These are phyloP conservation scores for Cardiospermum halicacabum DNA, from an alignment of 345 rosid species.

Conservation along the genomic window DNA sequence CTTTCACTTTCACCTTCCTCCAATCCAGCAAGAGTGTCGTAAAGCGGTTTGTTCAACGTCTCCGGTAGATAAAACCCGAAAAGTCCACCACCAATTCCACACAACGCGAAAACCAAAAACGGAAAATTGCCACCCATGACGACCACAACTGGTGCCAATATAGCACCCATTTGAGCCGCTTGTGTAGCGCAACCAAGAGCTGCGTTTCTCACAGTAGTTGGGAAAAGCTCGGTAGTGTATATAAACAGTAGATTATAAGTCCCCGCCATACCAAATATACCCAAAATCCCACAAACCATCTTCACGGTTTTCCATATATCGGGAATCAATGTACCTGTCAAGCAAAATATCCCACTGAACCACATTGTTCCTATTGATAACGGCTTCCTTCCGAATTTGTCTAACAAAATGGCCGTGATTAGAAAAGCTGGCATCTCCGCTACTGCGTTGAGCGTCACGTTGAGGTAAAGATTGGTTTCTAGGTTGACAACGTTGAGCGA, in stretches of 20 bases:
- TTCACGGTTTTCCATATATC: constrained; percentile 66
- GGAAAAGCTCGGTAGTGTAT: constrained; percentile 81
- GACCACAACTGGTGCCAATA: constrained; percentile 82
- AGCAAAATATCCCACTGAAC: constrained; percentile 79
- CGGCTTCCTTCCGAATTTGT: constrained; percentile 75
- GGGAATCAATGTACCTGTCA: constrained; percentile 35
- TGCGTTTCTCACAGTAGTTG: constrained; percentile 86
- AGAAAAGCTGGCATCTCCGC: constrained; percentile 85
- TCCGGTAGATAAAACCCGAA: constrained; percentile 85
- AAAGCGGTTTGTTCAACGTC: constrained; percentile 72
- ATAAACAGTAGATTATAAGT: constrained; percentile 81
- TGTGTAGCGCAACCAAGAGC: constrained; percentile 86
- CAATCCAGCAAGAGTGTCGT: constrained; percentile 82
- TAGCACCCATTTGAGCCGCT: constrained; percentile 85
- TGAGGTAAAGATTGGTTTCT: constrained; percentile 74
- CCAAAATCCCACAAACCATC: constrained; percentile 68
- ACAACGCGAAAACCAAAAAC: constrained; percentile 59
- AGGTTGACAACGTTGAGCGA: constrained; percentile 88
- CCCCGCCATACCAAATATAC: constrained; percentile 87
- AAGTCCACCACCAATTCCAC: constrained; percentile 62
- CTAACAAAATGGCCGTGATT: constrained; percentile 68
- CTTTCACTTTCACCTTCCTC: constrained; percentile 43
- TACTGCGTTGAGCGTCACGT: constrained; percentile 63
- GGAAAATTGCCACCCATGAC: constrained; percentile 66
- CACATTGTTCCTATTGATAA: constrained; percentile 65